These are phyloP conservation scores for Rossbeevera mucosa DNA, from an alignment of 768 basidiomycete species.

Conservation along the genomic window DNA sequence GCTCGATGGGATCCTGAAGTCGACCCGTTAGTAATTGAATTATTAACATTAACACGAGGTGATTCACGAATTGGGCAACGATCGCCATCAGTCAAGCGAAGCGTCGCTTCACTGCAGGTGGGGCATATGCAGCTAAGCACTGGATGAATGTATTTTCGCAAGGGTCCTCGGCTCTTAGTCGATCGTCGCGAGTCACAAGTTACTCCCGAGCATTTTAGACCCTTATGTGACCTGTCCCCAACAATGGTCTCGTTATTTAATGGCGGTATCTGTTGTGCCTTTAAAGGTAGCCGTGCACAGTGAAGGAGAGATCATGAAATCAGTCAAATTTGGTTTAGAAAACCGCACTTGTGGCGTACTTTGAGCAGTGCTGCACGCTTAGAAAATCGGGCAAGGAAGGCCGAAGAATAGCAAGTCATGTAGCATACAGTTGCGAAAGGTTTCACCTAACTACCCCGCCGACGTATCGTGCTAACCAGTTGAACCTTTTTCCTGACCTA, in stretches of 20 bases:
- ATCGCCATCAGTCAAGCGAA: slow-evolving; percentile 19
- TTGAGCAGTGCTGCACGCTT: slow-evolving; percentile 11
- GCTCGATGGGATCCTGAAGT: slow-evolving; percentile 14
- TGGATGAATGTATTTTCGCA: slow-evolving; percentile 2
- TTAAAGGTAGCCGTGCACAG: slow-evolving; percentile 14
- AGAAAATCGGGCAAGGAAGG: slow-evolving; percentile 1
- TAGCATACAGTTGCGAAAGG: slow-evolving; percentile 3
- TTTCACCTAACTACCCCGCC: slow-evolving; percentile 54
- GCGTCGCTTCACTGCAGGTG: slow-evolving; percentile 14
- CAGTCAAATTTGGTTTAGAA: slow-evolving; percentile 7
- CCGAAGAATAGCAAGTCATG: slow-evolving; percentile 5
- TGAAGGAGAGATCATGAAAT: slow-evolving; percentile 6
- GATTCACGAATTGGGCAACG: slow-evolving; percentile 8
- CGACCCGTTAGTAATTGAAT: slow-evolving; percentile 10
- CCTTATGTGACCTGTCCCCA: not conserved
- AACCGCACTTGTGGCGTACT: slow-evolving; percentile 8
- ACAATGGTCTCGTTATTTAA: not conserved
- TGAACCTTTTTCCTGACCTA: slow-evolving; percentile 83
- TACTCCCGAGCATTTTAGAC: slow-evolving; percentile 9
- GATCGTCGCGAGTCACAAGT: slow-evolving; percentile 4
- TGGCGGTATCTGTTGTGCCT: slow-evolving; percentile 3
- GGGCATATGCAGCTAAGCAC: slow-evolving; percentile 6
- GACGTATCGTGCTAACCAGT: slow-evolving; percentile 73
- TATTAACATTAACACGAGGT: slow-evolving; percentile 20
- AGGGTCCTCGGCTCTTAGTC: slow-evolving; percentile 16